Evolutionary conservation across 1,284 basidiomycete genomes (phyloP), one percentile per base, ranked within the genome.

Genomic region (Heterobasidion occidentale): DNA sequence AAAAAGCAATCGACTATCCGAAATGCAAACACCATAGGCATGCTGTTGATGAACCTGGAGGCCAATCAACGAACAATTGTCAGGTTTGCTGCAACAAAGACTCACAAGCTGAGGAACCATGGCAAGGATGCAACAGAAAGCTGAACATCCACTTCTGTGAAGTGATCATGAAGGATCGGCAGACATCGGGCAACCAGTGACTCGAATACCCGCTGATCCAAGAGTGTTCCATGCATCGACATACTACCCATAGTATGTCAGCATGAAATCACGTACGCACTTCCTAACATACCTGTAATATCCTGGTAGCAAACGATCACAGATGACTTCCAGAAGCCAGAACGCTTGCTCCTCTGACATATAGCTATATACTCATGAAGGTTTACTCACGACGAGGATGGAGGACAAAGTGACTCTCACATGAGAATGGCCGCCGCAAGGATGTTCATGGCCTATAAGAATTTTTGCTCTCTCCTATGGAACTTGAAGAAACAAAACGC

Each of bases 341-440:
- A 99, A 99, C 35, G 94, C 90, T 71, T 99, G 97, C 68, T 99
- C 97, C 73, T 99, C 97, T 11, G 94, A 97, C 92, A 97, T 94
- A 71, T 98, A 99, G 63, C 92, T 95, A 38, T 36, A 27, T 35
- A 14, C 6, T 33, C 3, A 45, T 20, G 11, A 27, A 53, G 6
- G 61, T 17, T 56, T 35, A 11, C 42, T 47, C 20, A 57, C 71
- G 51, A 69, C 60, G 52, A 53, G 46, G 49, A n/a, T 44, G 33
- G 12, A 57, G 33, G 12, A 27, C 27, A 27, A 27, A 36, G 45
- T 35, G 54, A 56, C 11, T 68, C 83, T 64, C 65, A 92, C 91
- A 96, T 95, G 54, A 96, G 75, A 63, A 96, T 88, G 15, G 94
- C 93, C 19, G 94, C 93, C 1, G 86, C 86, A 38, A 98, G 83